A percentile compares a stretch with the other conserved stretches of the same genome.
Conservation (phyloP, 1,284 basidiomycete genomes). For the Apiotrichum gamsii region DNA sequence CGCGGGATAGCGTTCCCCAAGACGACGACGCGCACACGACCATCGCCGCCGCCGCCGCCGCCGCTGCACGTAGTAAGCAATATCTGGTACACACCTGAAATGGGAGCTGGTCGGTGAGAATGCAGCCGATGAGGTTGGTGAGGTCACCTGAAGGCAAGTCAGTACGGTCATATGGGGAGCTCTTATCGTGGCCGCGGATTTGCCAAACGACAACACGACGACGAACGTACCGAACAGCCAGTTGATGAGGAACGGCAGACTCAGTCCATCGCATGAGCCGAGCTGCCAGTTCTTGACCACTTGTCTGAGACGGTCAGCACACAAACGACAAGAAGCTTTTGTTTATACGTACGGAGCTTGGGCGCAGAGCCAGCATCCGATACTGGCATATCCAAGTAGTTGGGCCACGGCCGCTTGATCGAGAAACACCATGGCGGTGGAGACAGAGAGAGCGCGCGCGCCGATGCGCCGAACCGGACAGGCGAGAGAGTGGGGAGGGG, state of each 20-base stretch:
- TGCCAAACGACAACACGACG: no score
- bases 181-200: no score
- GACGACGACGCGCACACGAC: no score
- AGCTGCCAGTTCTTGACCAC: slow-evolving; percentile 69
- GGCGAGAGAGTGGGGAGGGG: no score
- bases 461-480: not conserved
- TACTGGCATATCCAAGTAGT: slow-evolving; percentile 60
- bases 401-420: slow-evolving; percentile 7
- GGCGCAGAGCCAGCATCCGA: slow-evolving; percentile 81
- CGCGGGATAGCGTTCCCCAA: no score
- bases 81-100: slow-evolving; percentile 73
- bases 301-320: slow-evolving; percentile 53
- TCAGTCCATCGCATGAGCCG: slow-evolving; percentile 75
- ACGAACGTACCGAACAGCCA: slow-evolving; percentile 72
- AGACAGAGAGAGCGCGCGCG: not conserved
- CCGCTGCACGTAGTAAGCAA: no score
- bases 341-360: slow-evolving; percentile 86
- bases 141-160: slow-evolving; percentile 60
- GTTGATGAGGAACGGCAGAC: slow-evolving; percentile 80
- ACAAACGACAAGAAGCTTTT: not conserved
- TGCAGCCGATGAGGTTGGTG: slow-evolving; percentile 78
- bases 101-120: slow-evolving; percentile 85
- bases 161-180: not conserved
- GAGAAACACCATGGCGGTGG: slow-evolving; percentile 1
- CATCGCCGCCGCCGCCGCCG: no score